These are phyloP conservation scores for Evernia prunastri DNA, from an alignment of 495 filamentous ascomycete genomes.

Conservation along the genomic window DNA sequence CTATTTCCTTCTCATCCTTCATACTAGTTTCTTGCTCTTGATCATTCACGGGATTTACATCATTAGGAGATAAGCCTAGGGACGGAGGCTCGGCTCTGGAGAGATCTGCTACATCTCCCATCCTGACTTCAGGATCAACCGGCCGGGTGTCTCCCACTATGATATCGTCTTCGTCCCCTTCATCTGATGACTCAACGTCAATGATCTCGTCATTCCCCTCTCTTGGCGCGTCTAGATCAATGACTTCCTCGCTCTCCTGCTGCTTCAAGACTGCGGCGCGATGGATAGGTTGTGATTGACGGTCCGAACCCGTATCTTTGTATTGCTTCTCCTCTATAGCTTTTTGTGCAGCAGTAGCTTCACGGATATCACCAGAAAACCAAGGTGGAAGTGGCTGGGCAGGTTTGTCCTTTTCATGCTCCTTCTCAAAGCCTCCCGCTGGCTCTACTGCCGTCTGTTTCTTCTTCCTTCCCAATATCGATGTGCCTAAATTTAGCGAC, in stretches of 20 bases:
- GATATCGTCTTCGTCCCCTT: constrained; percentile 39
- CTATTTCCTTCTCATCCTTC: not conserved
- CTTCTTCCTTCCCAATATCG: constrained; percentile 49
- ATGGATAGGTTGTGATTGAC: constrained; percentile 1
- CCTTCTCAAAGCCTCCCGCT: constrained; percentile 65
- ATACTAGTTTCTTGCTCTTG: not conserved
- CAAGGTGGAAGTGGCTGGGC: constrained; percentile 73
- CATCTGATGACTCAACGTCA: constrained; percentile 36
- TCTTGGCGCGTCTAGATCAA: constrained; percentile 38
- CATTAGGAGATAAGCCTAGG: constrained; percentile 8
- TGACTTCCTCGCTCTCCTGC: constrained; percentile 39
- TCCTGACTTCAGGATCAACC: constrained; percentile 29
- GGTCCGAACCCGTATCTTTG: constrained; percentile 27
- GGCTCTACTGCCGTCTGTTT: constrained; percentile 41
- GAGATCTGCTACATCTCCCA: constrained; percentile 40
- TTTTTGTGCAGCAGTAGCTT: constrained; percentile 34
- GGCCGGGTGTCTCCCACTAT: constrained; percentile 46
- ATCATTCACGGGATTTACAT: not conserved
- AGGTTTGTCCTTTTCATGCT: constrained; percentile 42
- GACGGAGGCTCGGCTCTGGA: constrained; percentile 38
- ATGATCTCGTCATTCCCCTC: constrained; percentile 36
- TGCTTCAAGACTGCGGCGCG: constrained; percentile 37
- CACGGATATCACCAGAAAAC: constrained; percentile 51
- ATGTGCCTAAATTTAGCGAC: constrained; percentile 63
- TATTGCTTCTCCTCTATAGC: constrained; percentile 27